Base-by-base conservation (phyloP, 176 grass and related monocot genomes). In the Cenchrus americanus region DNA sequence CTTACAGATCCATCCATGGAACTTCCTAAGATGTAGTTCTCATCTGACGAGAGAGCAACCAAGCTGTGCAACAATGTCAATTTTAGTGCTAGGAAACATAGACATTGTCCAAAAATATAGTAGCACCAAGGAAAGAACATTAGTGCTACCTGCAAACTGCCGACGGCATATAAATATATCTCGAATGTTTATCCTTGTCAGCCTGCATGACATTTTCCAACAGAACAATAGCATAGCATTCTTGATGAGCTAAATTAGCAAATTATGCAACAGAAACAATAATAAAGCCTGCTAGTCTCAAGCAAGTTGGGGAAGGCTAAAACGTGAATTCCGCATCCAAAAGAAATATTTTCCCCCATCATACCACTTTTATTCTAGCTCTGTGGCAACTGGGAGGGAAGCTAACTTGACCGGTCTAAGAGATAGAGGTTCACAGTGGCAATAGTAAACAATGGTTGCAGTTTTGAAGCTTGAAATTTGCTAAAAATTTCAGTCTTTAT, bases 1-100 rank as follows among this genome's bases (percentile, higher is more conserved):
- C 92, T 86, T 78, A 94, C 92, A 37, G 75, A 94, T 92, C 92
- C 92, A 87, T 94, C 87, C 92, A 94, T 92, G 62, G 89, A 92
- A 58, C 92, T 92, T 71, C 89, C 92, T 69, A 94, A 73, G 64
- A 92, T 92, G 75, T 94, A 94, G 11, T 88, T 57, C 26, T 94
- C 92, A 83, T 94, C 89, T 52, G 92, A 92, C 53, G 82, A 87
- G 53, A 94, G 84, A 68, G 87, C 67, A 73, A 80, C 87, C 87
- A 94, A 73, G 84, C 92, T 94, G 89, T 57, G 43, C 51, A 89
- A 79, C 21, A 80, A 54, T 61, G 81, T 48, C 26, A 61, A 61
- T 50, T 82, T 78, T 65, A 82, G 78, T 43, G 47, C 1, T 57
- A 73, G 42, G 37, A 14, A 73, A 76, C 23, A 69, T 23, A 74